Evolutionary conservation across 768 basidiomycete genomes (phyloP).

Genomic region (Boletus barrowsii): DNA sequence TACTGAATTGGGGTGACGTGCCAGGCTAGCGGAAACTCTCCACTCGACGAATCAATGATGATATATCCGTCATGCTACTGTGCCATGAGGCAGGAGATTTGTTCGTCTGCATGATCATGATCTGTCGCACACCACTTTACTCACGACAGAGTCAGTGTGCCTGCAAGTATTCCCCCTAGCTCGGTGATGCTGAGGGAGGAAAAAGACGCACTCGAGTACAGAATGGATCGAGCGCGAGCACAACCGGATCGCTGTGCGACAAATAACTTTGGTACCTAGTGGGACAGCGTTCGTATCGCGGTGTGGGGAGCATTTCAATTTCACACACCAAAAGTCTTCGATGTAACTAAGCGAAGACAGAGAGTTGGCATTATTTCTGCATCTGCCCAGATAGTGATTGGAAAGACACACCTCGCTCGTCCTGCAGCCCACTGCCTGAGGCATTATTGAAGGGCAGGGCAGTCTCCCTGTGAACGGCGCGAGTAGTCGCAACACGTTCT

Average conservation of each 20-base stretch:
- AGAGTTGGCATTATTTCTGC: background rate
- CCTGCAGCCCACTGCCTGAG: conserved; percentile 73
- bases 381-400: background rate
- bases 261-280: conserved; percentile 66
- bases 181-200: background rate
- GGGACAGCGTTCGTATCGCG: too few relatives aligned
- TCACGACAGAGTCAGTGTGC: too few relatives aligned
- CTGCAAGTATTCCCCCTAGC: too few relatives aligned
- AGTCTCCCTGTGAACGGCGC: conserved; percentile 74
- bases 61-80: too few relatives aligned
- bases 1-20: too few relatives aligned
- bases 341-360: conserved; percentile 62
- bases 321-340: conserved; percentile 85
- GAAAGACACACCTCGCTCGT: conserved; percentile 58
- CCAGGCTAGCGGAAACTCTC: too few relatives aligned
- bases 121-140: too few relatives aligned
- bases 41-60: too few relatives aligned
- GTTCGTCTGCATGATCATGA: too few relatives aligned
- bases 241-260: too few relatives aligned
- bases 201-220: conserved; percentile 72
- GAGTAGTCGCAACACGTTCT: conserved; percentile 74
- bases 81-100: too few relatives aligned
- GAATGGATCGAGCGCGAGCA: conserved; percentile 93
- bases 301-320: too few relatives aligned
- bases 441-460: conserved; percentile 73